A percentile compares a stretch with the other conserved stretches of the same genome.
These are phyloP conservation scores for Paramecium caudatum DNA, from an alignment of 73 alveolate species.

Conservation along the genomic window DNA sequence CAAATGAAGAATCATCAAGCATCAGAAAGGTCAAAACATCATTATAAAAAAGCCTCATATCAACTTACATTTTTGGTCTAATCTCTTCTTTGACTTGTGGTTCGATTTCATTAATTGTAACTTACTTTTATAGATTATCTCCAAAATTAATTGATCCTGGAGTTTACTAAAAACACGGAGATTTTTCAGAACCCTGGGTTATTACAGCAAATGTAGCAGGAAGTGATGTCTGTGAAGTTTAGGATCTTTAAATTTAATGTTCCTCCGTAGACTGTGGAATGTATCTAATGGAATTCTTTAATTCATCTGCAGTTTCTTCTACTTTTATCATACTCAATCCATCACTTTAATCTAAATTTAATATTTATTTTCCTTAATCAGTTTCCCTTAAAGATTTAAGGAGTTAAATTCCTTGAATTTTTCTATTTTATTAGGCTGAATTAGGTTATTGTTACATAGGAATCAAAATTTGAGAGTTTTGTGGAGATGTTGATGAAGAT, in stretches of 20 bases:
- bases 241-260: background rate
- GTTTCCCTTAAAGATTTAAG: background rate
- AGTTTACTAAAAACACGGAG: background rate
- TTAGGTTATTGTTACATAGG: too few relatives aligned
- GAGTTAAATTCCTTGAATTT: background rate
- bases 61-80: background rate
- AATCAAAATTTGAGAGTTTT: too few relatives aligned
- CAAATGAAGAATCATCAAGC: conserved; percentile 36
- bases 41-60: background rate
- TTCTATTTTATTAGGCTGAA: background rate
- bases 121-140: background rate
- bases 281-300: background rate
- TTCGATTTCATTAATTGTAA: conserved; percentile 49
- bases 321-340: background rate
- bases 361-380: background rate
- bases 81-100: background rate
- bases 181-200: conserved; percentile 7
- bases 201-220: background rate
- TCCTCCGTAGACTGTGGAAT: background rate
- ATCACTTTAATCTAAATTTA: conserved; percentile 23
- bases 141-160: background rate
- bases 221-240: background rate
- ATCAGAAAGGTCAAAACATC: conserved; percentile 9
- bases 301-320: background rate
- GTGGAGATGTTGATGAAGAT: too few relatives aligned